These are phyloP conservation scores for Magnolia officinalis DNA, from an alignment of 164 flowering plant genomes.

Conservation along the genomic window DNA sequence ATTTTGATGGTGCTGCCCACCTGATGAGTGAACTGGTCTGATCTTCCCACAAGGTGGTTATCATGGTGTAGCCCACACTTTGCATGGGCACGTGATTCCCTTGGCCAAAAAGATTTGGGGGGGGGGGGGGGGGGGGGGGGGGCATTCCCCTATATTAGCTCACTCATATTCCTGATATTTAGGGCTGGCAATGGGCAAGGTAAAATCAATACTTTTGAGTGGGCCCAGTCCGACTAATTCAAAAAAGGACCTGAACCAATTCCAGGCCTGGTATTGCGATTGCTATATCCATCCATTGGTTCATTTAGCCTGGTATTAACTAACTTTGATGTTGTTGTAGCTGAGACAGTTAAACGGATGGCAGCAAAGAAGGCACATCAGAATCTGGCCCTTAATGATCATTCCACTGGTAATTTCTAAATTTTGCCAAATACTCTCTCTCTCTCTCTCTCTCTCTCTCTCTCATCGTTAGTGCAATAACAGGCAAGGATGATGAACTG, in stretches of 20 bases:
- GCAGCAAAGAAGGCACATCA: conserved; percentile 35
- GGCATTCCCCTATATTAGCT: too few species aligned
- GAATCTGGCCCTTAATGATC: conserved; percentile 1
- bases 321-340: conserved; percentile 27
- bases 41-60: too few species aligned
- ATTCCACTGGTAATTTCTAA: conserved; percentile 16
- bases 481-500: conserved; percentile 17
- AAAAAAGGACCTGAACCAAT: background rate
- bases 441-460: background rate
- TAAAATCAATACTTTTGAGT: background rate
- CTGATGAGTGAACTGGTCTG: too few species aligned
- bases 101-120: too few species aligned
- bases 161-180: too few species aligned
- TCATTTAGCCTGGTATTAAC: background rate
- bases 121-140: too few species aligned
- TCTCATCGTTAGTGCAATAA: background rate
- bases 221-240: too few species aligned
- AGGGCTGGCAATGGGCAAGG: background rate
- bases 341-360: conserved; percentile 30
- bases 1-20: too few species aligned
- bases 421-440: too few species aligned
- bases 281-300: background rate
- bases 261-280: background rate
- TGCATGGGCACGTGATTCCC: too few species aligned
- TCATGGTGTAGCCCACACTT: too few species aligned